Evolutionary conservation across 768 basidiomycete genomes (phyloP).

Genomic region (Candolleomyces eurysporus): DNA sequence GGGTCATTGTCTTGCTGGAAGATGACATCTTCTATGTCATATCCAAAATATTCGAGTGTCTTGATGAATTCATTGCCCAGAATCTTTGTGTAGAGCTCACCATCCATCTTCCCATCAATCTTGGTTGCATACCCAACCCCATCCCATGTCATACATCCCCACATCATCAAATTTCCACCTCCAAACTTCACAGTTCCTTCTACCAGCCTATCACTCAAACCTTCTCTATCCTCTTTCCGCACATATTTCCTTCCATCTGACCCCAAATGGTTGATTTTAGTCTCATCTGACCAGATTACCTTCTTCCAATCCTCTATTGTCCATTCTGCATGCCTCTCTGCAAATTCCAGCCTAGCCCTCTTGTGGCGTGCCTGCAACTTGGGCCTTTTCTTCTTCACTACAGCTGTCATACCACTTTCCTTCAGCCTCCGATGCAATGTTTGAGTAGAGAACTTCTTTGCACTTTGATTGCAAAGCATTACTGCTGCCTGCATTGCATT

Average conservation of each 20-base stretch:
- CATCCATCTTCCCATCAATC: constrained; percentile 25
- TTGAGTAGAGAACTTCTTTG: not conserved
- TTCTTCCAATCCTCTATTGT: constrained; percentile 10
- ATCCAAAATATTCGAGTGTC: constrained; percentile 5
- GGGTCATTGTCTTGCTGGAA: constrained; percentile 27
- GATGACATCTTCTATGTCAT: constrained; percentile 8
- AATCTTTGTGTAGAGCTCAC: constrained; percentile 18
- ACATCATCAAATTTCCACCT: constrained; percentile 24
- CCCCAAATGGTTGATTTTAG: constrained; percentile 6
- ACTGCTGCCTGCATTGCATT: constrained; percentile 1
- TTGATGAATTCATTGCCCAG: constrained; percentile 16
- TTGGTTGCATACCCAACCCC: constrained; percentile 15
- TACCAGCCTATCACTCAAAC: constrained; percentile 9
- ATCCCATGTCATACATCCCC: constrained; percentile 24
- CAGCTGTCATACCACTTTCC: no score
- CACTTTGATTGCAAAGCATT: not conserved
- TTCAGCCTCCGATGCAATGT: no score
- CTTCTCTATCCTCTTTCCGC: constrained; percentile 18
- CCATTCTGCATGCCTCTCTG: constrained; percentile 8
- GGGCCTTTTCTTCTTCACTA: not conserved
- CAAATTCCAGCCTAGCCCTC: constrained; percentile 4
- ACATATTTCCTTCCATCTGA: constrained; percentile 8
- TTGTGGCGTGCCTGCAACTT: not conserved
- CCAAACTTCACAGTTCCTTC: constrained; percentile 21
- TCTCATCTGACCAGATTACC: constrained; percentile 9